phyloP scores from a whole-genome alignment of 495 filamentous ascomycete genomes.

The Evansstolkia leycettana region DNA sequence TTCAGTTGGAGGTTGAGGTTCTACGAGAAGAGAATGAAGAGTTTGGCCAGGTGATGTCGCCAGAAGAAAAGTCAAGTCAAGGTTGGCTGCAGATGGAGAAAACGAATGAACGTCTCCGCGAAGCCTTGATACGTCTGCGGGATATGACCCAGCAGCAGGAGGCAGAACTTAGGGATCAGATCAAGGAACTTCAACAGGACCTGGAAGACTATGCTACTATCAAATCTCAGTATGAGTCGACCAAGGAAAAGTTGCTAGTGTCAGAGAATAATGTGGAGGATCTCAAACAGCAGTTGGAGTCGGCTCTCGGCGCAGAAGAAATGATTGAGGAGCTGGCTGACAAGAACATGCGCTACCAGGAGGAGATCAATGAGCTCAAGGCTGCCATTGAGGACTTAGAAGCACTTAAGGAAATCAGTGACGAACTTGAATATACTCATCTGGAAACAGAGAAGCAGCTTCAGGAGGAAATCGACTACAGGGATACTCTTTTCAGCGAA shows the following conservation, averaged over 20 bases:
- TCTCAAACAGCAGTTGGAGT: conserved; percentile 80
- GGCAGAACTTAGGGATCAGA: conserved; percentile 60
- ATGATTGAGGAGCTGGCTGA: conserved; percentile 89
- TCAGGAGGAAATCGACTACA: conserved; percentile 81
- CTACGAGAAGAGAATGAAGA: conserved; percentile 79
- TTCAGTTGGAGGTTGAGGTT: conserved; percentile 78
- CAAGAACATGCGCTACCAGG: conserved; percentile 66
- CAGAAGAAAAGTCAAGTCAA: conserved; percentile 74
- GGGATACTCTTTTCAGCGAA: conserved; percentile 65
- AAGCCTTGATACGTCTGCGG: conserved; percentile 70
- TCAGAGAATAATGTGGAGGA: conserved; percentile 74
- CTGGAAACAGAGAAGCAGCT: conserved; percentile 87
- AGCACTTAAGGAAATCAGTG: conserved; percentile 76
- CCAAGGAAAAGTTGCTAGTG: conserved; percentile 58
- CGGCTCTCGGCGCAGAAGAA: conserved; percentile 73
- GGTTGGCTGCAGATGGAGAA: conserved; percentile 88
- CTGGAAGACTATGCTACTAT: conserved; percentile 56
- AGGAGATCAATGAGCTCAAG: conserved; percentile 72
- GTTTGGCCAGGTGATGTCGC: conserved; percentile 67
- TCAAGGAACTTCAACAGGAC: conserved; percentile 69
- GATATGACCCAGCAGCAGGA: conserved; percentile 83
- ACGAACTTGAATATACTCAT: conserved; percentile 89
- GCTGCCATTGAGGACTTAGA: conserved; percentile 75
- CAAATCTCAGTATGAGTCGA: conserved; percentile 57
- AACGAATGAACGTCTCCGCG: conserved; percentile 76